A percentile compares a stretch with the other conserved stretches of the same genome.
Evolutionary conservation across 2,329 filamentous ascomycete species (phyloP).

Genomic region (Epichloe scottii): DNA sequence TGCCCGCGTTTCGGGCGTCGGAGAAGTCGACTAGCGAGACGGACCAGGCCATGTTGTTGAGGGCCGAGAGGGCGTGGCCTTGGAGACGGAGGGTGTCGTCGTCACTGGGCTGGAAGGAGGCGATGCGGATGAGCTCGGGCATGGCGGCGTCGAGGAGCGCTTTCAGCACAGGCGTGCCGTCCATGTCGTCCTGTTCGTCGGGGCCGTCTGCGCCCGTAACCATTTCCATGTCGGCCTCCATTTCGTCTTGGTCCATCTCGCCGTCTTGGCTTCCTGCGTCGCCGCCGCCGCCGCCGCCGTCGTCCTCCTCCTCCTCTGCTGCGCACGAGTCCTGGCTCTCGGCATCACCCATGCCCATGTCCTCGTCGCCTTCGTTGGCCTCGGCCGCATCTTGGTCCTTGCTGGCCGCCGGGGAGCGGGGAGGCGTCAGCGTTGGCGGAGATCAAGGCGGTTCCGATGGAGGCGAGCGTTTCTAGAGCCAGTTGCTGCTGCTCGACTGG

Average conservation of each 20-base stretch:
- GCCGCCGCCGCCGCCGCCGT: constrained; percentile 22
- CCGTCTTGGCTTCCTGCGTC: constrained; percentile 31
- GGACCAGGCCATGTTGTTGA: constrained; percentile 59
- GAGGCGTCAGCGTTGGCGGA: constrained; percentile 29
- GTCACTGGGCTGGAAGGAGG: constrained; percentile 26
- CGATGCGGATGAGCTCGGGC: constrained; percentile 34
- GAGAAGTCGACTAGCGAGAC: constrained; percentile 48
- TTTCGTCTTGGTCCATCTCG: constrained; percentile 44
- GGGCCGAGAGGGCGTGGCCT: constrained; percentile 41
- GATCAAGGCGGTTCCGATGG: constrained; percentile 48
- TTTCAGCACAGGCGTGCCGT: constrained; percentile 42
- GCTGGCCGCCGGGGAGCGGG: constrained; percentile 1
- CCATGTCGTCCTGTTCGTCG: constrained; percentile 25
- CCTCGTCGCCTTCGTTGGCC: constrained; percentile 26
- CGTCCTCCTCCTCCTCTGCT: constrained; percentile 20
- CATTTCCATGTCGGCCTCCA: constrained; percentile 53
- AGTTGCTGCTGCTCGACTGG: constrained; percentile 36
- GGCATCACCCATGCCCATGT: constrained; percentile 25
- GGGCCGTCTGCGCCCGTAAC: constrained; percentile 40
- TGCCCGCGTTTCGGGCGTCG: constrained; percentile 36
- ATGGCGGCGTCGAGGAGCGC: constrained; percentile 23
- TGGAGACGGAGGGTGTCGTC: constrained; percentile 34
- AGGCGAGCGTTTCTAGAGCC: constrained; percentile 50
- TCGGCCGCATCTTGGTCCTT: constrained; percentile 24
- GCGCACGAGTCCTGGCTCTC: constrained; percentile 24